Percentiles rank a stretch among this genome's conserved stretches.
phyloP scores from a whole-genome alignment of 2,329 filamentous ascomycete genomes.

The Chalara sp. region DNA sequence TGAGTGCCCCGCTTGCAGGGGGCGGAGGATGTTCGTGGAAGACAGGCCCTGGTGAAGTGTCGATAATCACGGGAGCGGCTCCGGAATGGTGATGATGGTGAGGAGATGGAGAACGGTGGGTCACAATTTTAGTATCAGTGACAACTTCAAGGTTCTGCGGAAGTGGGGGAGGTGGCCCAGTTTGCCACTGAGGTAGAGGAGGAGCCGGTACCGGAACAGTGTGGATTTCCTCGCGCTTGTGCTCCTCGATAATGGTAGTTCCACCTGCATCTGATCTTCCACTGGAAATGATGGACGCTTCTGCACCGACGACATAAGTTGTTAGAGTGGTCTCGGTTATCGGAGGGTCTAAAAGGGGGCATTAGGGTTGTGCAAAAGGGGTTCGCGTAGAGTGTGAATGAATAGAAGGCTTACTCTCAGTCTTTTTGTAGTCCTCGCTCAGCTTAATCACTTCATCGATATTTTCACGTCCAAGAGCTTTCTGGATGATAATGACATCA shows the following conservation, averaged over 20 bases:
- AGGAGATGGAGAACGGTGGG: constrained; percentile 16
- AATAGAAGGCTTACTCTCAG: constrained; percentile 35
- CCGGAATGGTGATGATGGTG: constrained; percentile 28
- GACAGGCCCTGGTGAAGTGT: constrained; percentile 24
- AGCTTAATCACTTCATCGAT: constrained; percentile 84
- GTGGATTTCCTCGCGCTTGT: constrained; percentile 38
- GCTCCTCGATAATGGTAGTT: constrained; percentile 40
- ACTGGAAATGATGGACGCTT: constrained; percentile 1
- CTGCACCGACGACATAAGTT: constrained; percentile 18
- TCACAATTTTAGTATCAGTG: constrained; percentile 38
- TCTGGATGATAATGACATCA: constrained; percentile 72
- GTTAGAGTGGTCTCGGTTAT: constrained; percentile 16
- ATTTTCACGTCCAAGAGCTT: constrained; percentile 81
- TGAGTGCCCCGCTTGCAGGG: constrained; percentile 7
- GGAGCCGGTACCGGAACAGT: constrained; percentile 16
- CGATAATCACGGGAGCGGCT: constrained; percentile 32
- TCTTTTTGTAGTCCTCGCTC: constrained; percentile 65
- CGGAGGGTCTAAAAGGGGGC: constrained; percentile 3
- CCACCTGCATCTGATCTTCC: no score
- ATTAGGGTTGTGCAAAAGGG: constrained; percentile 10
- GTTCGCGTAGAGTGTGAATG: background rate
- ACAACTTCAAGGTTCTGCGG: constrained; percentile 32
- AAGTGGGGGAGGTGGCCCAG: constrained; percentile 17
- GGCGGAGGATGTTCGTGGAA: constrained; percentile 10
- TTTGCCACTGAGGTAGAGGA: constrained; percentile 11